phyloP scores from a whole-genome alignment of 1,284 basidiomycete species.

The Phylloboletellus chloephorus region DNA sequence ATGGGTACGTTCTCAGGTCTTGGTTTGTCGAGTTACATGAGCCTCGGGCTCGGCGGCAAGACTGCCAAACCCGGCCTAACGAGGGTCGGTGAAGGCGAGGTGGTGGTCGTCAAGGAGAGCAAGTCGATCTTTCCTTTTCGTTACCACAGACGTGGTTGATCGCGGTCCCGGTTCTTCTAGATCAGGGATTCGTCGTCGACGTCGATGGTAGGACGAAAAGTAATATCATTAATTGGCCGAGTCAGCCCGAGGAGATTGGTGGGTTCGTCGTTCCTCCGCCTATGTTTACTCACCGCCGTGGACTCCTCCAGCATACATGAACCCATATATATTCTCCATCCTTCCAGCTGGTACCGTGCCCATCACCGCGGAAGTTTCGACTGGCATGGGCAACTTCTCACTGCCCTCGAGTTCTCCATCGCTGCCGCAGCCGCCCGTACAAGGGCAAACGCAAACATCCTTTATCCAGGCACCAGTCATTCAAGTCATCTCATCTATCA shows the following conservation, averaged over 20 bases:
- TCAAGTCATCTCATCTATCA: conserved; percentile 77
- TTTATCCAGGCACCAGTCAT: conserved; percentile 54
- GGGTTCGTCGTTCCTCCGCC: conserved; percentile 16
- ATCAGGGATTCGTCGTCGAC: conserved; percentile 70
- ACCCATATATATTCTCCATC: conserved; percentile 81
- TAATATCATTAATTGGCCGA: conserved; percentile 69
- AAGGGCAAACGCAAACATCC: conserved; percentile 24
- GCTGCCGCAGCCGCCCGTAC: conserved; percentile 12
- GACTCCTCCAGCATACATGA: conserved; percentile 55
- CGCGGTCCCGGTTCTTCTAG: conserved; percentile 36
- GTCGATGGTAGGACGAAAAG: conserved; percentile 62
- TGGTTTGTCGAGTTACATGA: conserved; percentile 84
- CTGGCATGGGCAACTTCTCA: conserved; percentile 16
- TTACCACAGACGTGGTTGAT: not conserved
- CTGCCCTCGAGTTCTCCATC: conserved; percentile 27
- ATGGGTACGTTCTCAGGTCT: conserved; percentile 71
- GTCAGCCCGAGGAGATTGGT: conserved; percentile 79
- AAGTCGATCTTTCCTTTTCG: conserved; percentile 29
- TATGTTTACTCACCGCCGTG: not conserved
- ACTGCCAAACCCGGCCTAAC: conserved; percentile 63
- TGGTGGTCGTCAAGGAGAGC: conserved; percentile 80
- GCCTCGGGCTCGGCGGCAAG: conserved; percentile 70
- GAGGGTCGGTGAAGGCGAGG: conserved; percentile 61
- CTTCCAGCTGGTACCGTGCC: conserved; percentile 65
- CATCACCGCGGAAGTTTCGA: conserved; percentile 20